Evolutionary conservation across 345 rosid species (phyloP).

Genomic region (Sapria himalayana): DNA sequence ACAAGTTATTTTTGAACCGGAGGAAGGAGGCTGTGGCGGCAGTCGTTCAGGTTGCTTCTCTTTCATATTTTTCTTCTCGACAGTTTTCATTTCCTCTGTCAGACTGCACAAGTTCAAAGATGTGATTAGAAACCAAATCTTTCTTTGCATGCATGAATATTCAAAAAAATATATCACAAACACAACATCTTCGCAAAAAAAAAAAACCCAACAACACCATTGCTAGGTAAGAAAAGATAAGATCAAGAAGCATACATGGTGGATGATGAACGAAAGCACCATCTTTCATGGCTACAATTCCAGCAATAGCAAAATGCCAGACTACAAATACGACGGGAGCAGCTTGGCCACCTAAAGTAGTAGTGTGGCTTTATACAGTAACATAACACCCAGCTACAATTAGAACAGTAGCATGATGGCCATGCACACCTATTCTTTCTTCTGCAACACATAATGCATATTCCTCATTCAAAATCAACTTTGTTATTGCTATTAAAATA

Average conservation of each 20-base stretch:
- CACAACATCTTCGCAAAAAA: too few relatives aligned
- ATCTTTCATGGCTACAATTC: constrained; percentile 18
- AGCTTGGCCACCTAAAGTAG: constrained; percentile 8
- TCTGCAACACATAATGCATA: constrained; percentile 5
- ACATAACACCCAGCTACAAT: constrained; percentile 19
- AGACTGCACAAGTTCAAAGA: too few relatives aligned
- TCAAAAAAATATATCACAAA: too few relatives aligned
- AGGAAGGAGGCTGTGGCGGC: too few relatives aligned
- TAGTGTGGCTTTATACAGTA: constrained; percentile 11
- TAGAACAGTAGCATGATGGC: constrained; percentile 21
- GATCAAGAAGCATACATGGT: constrained; percentile 12
- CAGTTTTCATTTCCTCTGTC: too few relatives aligned
- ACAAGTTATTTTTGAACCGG: too few relatives aligned
- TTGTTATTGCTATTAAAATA: too few relatives aligned
- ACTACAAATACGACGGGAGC: constrained; percentile 16
- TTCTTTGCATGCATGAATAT: too few relatives aligned
- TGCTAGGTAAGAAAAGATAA: background rate
- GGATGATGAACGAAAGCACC: constrained; percentile 13
- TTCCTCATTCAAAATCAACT: background rate
- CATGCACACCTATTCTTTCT: constrained; percentile 15
- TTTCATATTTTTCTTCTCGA: too few relatives aligned
- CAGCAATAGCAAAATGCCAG: constrained; percentile 22
- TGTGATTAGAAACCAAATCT: too few relatives aligned
- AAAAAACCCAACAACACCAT: too few relatives aligned
- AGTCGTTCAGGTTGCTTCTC: too few relatives aligned